Conservation (phyloP, 257 asterid genomes). For the Salvia rosmarinus region DNA sequence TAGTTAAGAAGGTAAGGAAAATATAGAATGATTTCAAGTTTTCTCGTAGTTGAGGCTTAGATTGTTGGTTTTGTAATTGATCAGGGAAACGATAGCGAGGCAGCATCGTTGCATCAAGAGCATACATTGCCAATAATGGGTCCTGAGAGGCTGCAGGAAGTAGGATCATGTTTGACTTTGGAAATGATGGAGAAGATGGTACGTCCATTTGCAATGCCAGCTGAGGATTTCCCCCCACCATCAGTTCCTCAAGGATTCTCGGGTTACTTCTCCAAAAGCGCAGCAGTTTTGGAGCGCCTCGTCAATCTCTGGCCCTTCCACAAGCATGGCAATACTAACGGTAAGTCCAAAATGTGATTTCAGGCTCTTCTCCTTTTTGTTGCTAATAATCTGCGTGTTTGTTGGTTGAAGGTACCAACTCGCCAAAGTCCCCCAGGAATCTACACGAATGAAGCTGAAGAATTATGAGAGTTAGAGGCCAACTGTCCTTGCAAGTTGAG, state of each 20-base stretch:
- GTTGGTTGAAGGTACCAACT: conserved; percentile 24
- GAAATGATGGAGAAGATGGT: conserved; percentile 90
- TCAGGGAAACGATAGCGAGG: conserved; percentile 75
- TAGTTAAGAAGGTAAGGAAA: background rate
- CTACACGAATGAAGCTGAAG: conserved; percentile 26
- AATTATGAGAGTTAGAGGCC: background rate
- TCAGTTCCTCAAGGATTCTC: conserved; percentile 86
- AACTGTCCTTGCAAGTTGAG: background rate
- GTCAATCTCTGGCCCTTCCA: conserved; percentile 95
- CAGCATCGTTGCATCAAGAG: conserved; percentile 81
- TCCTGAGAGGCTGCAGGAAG: conserved; percentile 96
- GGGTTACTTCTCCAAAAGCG: conserved; percentile 95
- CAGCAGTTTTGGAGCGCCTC: conserved; percentile 84
- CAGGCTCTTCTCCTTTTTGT: background rate
- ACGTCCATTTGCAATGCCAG: conserved; percentile 96
- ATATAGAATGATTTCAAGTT: background rate
- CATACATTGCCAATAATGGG: conserved; percentile 98
- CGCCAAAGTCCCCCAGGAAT: no score
- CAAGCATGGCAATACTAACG: conserved; percentile 69
- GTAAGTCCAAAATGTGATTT: conserved; percentile 43
- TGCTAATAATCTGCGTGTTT: background rate
- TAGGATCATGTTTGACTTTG: conserved; percentile 71
- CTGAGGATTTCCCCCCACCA: conserved; percentile 98
- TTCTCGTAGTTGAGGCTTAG: background rate
- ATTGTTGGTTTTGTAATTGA: background rate